phyloP scores from a whole-genome alignment of 2,329 filamentous ascomycete species.

The Fusarium phyllophilum region DNA sequence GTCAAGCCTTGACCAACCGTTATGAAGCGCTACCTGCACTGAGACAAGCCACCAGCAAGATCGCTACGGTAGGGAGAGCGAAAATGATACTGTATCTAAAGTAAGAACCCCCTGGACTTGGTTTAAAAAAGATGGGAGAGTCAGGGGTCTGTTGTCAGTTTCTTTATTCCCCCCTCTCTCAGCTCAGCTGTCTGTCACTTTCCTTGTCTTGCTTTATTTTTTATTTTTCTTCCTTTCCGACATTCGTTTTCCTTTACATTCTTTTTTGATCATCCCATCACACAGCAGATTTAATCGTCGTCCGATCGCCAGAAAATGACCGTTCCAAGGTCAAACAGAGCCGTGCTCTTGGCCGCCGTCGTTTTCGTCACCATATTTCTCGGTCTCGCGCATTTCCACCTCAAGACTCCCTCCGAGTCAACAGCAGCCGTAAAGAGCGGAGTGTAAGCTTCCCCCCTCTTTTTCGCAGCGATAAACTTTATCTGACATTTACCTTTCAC shows the following conservation, averaged over 20 bases:
- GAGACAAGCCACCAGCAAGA: slow-evolving; percentile 7
- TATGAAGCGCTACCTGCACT: slow-evolving; percentile 10
- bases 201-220: not conserved
- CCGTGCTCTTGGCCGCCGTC: slow-evolving; percentile 22
- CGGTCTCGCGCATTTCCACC: slow-evolving; percentile 26
- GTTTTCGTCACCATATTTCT: slow-evolving; percentile 28
- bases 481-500: not conserved
- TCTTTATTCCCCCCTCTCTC: slow-evolving; percentile 1
- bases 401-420: slow-evolving; percentile 13
- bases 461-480: not conserved
- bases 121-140: slow-evolving; percentile 7
- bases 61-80: slow-evolving; percentile 12
- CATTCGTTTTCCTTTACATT: not conserved
- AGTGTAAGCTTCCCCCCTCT: not conserved
- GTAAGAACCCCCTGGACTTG: not conserved
- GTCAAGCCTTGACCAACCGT: slow-evolving; percentile 19
- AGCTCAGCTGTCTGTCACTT: slow-evolving; percentile 1
- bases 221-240: not conserved
- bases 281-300: not conserved
- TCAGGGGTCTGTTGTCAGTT: slow-evolving; percentile 14
- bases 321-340: slow-evolving; percentile 23
- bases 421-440: not conserved
- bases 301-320: slow-evolving; percentile 7
- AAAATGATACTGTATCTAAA: not conserved
- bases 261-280: not conserved